Evolutionary conservation across 768 basidiomycete genomes (phyloP).

Genomic region (Leccinum subtestaceum): DNA sequence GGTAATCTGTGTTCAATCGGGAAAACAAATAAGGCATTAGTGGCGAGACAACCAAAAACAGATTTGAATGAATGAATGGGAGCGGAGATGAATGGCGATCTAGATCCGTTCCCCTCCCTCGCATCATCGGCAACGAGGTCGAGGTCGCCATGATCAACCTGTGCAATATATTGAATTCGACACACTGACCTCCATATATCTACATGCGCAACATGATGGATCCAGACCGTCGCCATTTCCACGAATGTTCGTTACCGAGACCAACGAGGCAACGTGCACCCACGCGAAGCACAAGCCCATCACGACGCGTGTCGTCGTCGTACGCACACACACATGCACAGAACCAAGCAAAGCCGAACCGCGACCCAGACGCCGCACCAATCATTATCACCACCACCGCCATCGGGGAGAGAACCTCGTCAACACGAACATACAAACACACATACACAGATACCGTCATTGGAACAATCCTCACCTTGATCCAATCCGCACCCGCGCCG

Average conservation of each 20-base stretch:
- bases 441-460: constrained; percentile 9
- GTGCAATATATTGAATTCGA: neutral
- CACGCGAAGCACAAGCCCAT: constrained; percentile 7
- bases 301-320: constrained; percentile 2
- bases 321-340: neutral
- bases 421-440: constrained; percentile 1
- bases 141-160: neutral
- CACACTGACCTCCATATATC: constrained; percentile 52
- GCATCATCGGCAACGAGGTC: constrained; percentile 4
- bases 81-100: constrained; percentile 13
- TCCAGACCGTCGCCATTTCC: neutral
- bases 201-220: constrained; percentile 14
- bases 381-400: neutral
- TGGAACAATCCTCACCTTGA: constrained; percentile 43
- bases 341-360: neutral
- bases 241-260: neutral
- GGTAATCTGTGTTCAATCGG: constrained; percentile 45
- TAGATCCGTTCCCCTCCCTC: neutral
- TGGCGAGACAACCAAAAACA: neutral
- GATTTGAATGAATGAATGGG: neutral
- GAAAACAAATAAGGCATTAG: neutral
- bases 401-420: neutral
- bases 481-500: constrained; percentile 66
- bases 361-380: neutral
- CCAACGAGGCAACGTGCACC: constrained; percentile 12